These are phyloP conservation scores for Barnettozyma populi DNA, from an alignment of 805 yeast genomes.

Conservation along the genomic window DNA sequence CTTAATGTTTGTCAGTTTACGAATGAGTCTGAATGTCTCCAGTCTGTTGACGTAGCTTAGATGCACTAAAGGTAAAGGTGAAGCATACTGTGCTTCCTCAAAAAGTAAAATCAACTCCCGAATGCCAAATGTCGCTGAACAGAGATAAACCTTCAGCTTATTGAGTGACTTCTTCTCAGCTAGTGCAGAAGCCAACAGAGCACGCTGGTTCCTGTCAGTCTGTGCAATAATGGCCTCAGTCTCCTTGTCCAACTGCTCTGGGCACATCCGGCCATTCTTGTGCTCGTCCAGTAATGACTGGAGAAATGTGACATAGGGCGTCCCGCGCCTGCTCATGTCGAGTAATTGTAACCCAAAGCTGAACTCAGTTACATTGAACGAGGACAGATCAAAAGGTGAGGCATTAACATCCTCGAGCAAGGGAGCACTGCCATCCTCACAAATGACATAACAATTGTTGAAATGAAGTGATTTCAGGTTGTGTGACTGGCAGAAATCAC, in stretches of 20 bases:
- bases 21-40: constrained; percentile 7
- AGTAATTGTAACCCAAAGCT: background rate
- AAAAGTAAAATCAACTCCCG: background rate
- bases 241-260: background rate
- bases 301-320: background rate
- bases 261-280: background rate
- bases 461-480: background rate
- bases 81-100: background rate
- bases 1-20: constrained; percentile 11
- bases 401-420: background rate
- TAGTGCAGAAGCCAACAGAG: background rate
- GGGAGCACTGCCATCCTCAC: background rate
- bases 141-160: background rate
- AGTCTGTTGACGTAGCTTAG: constrained; percentile 3
- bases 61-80: background rate
- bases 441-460: constrained; percentile 3
- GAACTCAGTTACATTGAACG: background rate
- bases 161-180: background rate
- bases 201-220: background rate
- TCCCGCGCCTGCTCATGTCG: background rate
- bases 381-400: background rate
- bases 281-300: background rate
- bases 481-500: background rate
- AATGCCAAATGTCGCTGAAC: background rate
- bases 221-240: background rate